A percentile compares a stretch with the other conserved stretches of the same genome.
Evolutionary conservation across 2,329 filamentous ascomycete genomes (phyloP).

Genomic region (Plenodomus tracheiphilus): DNA sequence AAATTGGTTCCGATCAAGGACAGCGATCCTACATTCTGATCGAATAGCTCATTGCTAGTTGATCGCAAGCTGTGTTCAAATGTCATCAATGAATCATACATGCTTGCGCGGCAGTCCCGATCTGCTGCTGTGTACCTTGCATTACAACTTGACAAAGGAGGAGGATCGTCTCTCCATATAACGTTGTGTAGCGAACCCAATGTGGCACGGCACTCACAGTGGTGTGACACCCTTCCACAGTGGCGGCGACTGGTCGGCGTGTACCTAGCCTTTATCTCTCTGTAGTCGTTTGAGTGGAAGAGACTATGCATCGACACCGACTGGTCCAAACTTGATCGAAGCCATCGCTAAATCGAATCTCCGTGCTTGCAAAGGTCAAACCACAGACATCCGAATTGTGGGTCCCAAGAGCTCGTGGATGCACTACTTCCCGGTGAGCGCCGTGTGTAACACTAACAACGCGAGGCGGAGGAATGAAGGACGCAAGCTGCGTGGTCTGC

Average conservation of each 20-base stretch:
- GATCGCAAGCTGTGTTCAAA: not conserved
- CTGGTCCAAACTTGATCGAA: too few species aligned
- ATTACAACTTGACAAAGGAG: slow-evolving; percentile 11
- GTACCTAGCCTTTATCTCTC: not conserved
- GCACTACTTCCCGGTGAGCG: not conserved
- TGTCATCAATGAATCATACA: not conserved
- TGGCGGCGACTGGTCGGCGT: slow-evolving; percentile 12
- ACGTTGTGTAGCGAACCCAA: slow-evolving; percentile 6
- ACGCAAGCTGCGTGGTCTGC: not conserved
- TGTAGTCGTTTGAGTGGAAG: not conserved
- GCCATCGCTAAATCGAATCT: too few species aligned
- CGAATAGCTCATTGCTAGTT: not conserved
- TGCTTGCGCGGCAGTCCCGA: not conserved
- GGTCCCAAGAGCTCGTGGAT: not conserved
- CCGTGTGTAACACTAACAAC: not conserved
- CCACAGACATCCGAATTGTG: not conserved
- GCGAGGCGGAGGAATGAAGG: not conserved
- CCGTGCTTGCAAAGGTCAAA: too few species aligned
- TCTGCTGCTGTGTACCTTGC: slow-evolving; percentile 8
- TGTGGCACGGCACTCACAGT: slow-evolving; percentile 8
- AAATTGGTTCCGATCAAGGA: slow-evolving; percentile 51
- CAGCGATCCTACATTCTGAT: slow-evolving; percentile 22
- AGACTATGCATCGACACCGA: not conserved
- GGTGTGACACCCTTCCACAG: slow-evolving; percentile 15
- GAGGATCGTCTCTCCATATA: slow-evolving; percentile 8